These are phyloP conservation scores for Ricinus communis DNA, from an alignment of 345 rosid species.

Conservation along the genomic window DNA sequence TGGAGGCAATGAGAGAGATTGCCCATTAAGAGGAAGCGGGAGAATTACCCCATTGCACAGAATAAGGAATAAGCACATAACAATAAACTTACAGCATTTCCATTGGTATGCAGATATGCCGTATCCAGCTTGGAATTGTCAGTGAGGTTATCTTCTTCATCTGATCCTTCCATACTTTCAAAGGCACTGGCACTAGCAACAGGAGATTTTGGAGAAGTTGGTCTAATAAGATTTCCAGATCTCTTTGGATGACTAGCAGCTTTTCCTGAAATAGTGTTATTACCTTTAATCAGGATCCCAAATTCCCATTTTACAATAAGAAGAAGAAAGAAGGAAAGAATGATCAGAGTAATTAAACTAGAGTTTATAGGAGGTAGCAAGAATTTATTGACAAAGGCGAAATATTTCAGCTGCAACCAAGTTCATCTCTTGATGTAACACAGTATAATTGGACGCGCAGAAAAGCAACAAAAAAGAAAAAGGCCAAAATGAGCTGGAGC, in stretches of 20 bases:
- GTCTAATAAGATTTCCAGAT: conserved; percentile 58
- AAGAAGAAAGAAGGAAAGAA: not conserved
- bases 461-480: not conserved
- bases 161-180: conserved; percentile 89
- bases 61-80: conserved; percentile 3
- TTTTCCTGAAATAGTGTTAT: conserved; percentile 47
- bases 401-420: not conserved
- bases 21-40: not conserved
- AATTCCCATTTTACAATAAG: not conserved
- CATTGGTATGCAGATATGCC: conserved; percentile 64
- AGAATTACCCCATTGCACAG: not conserved
- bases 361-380: not conserved
- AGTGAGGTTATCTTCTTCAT: conserved; percentile 82
- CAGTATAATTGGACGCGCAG: not conserved
- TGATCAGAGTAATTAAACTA: not conserved
- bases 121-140: conserved; percentile 58
- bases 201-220: conserved; percentile 93
- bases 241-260: conserved; percentile 62
- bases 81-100: conserved; percentile 66
- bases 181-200: conserved; percentile 92
- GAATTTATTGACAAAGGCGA: not conserved
- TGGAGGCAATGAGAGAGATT: not conserved
- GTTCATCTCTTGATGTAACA: not conserved
- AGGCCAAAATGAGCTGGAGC: not conserved
- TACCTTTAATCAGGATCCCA: not conserved